A percentile compares a stretch with the other conserved stretches of the same genome.
These are phyloP conservation scores for Cyclotella atomus DNA, from an alignment of 108 stramenopile genomes.

Conservation along the genomic window DNA sequence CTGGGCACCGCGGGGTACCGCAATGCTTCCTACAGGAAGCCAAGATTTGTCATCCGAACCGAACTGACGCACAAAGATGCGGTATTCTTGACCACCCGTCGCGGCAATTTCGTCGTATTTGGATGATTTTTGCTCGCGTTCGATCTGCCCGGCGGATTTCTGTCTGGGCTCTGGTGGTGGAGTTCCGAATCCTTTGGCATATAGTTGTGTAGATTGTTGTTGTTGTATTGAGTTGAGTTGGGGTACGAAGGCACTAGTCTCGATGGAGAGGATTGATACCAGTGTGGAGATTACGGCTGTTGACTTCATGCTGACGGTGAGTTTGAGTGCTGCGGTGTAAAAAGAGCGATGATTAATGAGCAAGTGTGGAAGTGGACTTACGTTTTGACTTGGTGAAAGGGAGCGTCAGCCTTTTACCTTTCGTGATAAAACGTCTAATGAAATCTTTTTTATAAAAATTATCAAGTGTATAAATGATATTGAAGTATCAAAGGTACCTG, in stretches of 20 bases:
- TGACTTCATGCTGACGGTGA: not conserved
- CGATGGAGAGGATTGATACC: not conserved
- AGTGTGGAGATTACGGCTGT: not conserved
- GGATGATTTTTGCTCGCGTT: conserved; percentile 65
- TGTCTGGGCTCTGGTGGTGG: conserved; percentile 49
- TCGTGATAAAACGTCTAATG: too few relatives aligned
- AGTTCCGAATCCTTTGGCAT: conserved; percentile 69
- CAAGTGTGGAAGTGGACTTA: too few relatives aligned
- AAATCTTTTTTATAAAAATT: too few relatives aligned
- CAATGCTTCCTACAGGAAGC: conserved; percentile 82
- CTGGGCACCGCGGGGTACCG: conserved; percentile 82
- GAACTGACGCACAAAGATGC: conserved; percentile 85
- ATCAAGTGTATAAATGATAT: too few relatives aligned
- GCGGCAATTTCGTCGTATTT: conserved; percentile 84
- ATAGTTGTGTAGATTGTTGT: not conserved
- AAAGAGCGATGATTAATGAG: too few relatives aligned
- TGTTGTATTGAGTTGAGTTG: conserved; percentile 2
- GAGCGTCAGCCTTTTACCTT: too few relatives aligned
- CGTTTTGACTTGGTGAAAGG: too few relatives aligned
- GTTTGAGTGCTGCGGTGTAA: too few relatives aligned
- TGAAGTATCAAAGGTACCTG: too few relatives aligned
- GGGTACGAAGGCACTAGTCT: not conserved
- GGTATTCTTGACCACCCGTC: conserved; percentile 87
- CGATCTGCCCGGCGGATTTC: conserved; percentile 71
- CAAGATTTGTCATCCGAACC: conserved; percentile 79